Percentiles rank a stretch among this genome's conserved stretches.
Conservation (phyloP, 2,329 filamentous ascomycete genomes). For the Exserohilum rostratum region DNA sequence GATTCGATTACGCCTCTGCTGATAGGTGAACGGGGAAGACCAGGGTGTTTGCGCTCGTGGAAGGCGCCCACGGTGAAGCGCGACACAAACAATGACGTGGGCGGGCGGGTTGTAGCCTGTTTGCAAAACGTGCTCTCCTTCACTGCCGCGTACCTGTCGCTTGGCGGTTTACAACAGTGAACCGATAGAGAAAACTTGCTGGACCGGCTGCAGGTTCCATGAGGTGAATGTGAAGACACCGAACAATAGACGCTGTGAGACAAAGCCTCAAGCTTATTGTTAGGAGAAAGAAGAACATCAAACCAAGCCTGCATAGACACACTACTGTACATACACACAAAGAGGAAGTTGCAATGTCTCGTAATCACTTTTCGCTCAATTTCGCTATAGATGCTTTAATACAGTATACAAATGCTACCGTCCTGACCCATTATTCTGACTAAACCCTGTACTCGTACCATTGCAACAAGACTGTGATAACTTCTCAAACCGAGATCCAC, state of each 20-base stretch:
- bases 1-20: not conserved
- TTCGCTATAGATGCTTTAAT: not conserved
- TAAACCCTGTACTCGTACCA: not conserved
- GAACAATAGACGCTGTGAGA: not conserved
- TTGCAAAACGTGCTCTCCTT: constrained; percentile 3
- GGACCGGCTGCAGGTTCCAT: not conserved
- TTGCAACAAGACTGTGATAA: not conserved
- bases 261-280: not conserved
- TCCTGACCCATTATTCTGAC: not conserved
- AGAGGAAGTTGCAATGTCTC: not conserved
- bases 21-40: not conserved
- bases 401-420: not conserved
- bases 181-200: not conserved
- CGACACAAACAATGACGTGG: constrained; percentile 8
- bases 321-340: not conserved
- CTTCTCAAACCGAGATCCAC: not conserved
- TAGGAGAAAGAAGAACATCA: no score
- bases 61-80: constrained; percentile 14
- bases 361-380: not conserved
- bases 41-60: constrained; percentile 15
- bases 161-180: not conserved
- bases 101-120: not conserved
- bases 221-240: not conserved
- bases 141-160: not conserved
- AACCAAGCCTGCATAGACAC: no score